Conservation (phyloP, 1,284 basidiomycete genomes). For the Trametes polyzona region DNA sequence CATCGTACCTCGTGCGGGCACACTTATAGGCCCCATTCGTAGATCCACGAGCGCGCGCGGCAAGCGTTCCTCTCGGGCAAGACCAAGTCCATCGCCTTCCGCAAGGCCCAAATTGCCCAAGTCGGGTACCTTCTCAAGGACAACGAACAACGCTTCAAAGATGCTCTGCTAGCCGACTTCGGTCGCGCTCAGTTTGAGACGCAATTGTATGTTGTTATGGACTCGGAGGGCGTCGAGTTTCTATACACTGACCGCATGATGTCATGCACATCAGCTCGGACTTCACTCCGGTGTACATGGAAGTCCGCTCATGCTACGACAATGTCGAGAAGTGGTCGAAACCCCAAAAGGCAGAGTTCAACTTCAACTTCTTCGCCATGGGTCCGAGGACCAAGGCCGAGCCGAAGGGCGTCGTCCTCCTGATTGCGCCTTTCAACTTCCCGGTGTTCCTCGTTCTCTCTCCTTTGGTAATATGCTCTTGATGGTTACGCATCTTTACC, state of each 20-base stretch:
- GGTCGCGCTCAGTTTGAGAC: conserved; percentile 59
- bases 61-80: conserved; percentile 62
- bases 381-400: conserved; percentile 71
- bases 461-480: conserved; percentile 49
- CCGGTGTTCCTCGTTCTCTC: conserved; percentile 53
- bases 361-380: conserved; percentile 56
- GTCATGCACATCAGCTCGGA: conserved; percentile 53
- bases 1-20: background rate
- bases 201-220: conserved; percentile 57
- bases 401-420: conserved; percentile 73
- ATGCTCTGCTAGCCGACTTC: conserved; percentile 59
- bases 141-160: conserved; percentile 57
- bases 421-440: conserved; percentile 61
- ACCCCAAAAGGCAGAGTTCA: conserved; percentile 54
- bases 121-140: conserved; percentile 71
- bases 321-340: conserved; percentile 74
- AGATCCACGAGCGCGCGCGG: conserved; percentile 60
- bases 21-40: too few species aligned
- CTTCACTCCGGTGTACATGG: conserved; percentile 54
- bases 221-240: too few species aligned
- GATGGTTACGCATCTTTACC: background rate
- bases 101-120: conserved; percentile 70
- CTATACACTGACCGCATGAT: background rate
- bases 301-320: conserved; percentile 67
- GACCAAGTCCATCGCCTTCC: conserved; percentile 58